Percentiles rank a stretch among this genome's conserved stretches.
phyloP scores from a whole-genome alignment of 1,284 basidiomycete genomes.

The Apiotrichum brassicae region DNA sequence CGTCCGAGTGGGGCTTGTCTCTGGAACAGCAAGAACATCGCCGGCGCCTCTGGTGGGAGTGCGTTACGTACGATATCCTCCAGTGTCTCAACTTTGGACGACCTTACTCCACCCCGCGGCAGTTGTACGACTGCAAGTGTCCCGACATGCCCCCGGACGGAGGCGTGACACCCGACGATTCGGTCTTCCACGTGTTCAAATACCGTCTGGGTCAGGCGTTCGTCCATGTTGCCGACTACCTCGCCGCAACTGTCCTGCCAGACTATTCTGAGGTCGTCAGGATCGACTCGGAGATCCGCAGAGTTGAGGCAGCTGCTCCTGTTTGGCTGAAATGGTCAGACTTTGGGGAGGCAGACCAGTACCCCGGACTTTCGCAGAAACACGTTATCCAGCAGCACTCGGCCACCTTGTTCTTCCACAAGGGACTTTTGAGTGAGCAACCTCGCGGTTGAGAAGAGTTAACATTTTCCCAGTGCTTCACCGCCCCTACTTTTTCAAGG shows the following conservation, averaged over 20 bases:
- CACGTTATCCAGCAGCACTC: slow-evolving; percentile 22
- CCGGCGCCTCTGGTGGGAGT: slow-evolving; percentile 19
- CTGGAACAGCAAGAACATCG: slow-evolving; percentile 16
- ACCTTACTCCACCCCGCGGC: slow-evolving; percentile 20
- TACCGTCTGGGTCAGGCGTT: slow-evolving; percentile 18
- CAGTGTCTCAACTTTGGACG: slow-evolving; percentile 29
- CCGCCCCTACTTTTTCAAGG: slow-evolving; percentile 23
- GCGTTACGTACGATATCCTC: slow-evolving; percentile 20
- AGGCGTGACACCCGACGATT: slow-evolving; percentile 7
- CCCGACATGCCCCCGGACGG: slow-evolving; percentile 11
- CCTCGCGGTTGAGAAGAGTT: neutral
- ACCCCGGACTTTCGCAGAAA: slow-evolving; percentile 4
- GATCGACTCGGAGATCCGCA: slow-evolving; percentile 21
- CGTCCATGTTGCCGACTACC: slow-evolving; percentile 18
- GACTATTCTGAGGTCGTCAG: slow-evolving; percentile 16
- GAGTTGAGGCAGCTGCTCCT: slow-evolving; percentile 15
- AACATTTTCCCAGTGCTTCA: slow-evolving; percentile 12
- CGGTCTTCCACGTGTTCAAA: slow-evolving; percentile 20
- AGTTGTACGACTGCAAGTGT: slow-evolving; percentile 17
- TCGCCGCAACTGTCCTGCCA: slow-evolving; percentile 18
- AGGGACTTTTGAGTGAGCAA: slow-evolving; percentile 17
- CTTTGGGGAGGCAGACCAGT: slow-evolving; percentile 5
- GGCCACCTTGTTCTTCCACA: slow-evolving; percentile 23
- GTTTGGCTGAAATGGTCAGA: slow-evolving; percentile 20
- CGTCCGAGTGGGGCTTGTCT: slow-evolving; percentile 20